Evolutionary conservation across 306 rosid genomes (phyloP).

Genomic region (Quercus dentata): DNA sequence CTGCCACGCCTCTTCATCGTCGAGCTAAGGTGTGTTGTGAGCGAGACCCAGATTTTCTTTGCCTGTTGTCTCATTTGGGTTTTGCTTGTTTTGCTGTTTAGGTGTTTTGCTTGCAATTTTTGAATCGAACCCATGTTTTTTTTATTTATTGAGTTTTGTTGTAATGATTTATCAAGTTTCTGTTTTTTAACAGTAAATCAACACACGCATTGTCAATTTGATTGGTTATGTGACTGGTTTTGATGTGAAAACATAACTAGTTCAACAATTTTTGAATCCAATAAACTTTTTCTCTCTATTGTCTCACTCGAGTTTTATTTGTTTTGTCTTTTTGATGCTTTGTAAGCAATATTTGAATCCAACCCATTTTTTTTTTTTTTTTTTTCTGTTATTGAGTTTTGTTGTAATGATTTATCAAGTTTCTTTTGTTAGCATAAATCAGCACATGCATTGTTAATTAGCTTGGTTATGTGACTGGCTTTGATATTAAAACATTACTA

Average conservation of each 20-base stretch:
- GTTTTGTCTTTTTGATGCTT: neutral
- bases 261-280: too few relatives aligned
- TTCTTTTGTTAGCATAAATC: neutral
- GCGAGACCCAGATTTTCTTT: too few relatives aligned
- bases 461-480: neutral
- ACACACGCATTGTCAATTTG: neutral
- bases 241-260: too few relatives aligned
- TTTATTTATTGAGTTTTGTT: neutral
- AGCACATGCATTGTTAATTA: neutral
- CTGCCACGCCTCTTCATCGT: slow-evolving; percentile 95
- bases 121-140: neutral
- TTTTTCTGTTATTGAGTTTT: neutral
- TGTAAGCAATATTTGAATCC: neutral
- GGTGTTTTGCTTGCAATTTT: neutral
- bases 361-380: too few relatives aligned
- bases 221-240: neutral
- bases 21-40: slow-evolving; percentile 61
- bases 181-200: too few relatives aligned
- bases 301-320: neutral
- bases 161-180: neutral
- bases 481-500: too few relatives aligned
- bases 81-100: neutral
- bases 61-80: neutral
- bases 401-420: neutral
- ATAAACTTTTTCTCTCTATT: too few relatives aligned